Evolutionary conservation across 257 asterid species (phyloP).

Genomic region (Primulina huaijiensis): DNA sequence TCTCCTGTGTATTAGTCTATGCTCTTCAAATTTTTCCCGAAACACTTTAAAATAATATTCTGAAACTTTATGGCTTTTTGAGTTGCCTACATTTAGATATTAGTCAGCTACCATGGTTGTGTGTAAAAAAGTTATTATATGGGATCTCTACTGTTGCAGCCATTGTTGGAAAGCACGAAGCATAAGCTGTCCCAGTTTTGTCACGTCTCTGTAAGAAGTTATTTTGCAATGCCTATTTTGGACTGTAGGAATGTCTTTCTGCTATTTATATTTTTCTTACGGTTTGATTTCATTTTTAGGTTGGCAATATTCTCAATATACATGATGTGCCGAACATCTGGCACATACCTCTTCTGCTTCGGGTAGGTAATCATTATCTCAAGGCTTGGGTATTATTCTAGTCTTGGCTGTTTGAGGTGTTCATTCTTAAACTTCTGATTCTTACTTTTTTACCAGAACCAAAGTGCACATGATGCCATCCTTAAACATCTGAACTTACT

Average conservation of each 20-base stretch:
- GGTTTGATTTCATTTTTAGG: slow-evolving; percentile 35
- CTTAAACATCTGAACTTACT: slow-evolving; percentile 65
- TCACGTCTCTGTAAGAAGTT: slow-evolving; percentile 68
- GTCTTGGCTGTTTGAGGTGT: slow-evolving; percentile 3
- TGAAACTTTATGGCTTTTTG: background rate
- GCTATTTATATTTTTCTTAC: background rate
- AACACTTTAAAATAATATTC: background rate
- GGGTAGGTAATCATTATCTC: slow-evolving; percentile 44
- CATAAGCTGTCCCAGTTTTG: slow-evolving; percentile 88
- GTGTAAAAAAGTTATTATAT: slow-evolving; percentile 8
- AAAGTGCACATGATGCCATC: slow-evolving; percentile 81
- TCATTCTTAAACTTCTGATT: slow-evolving; percentile 24
- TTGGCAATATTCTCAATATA: slow-evolving; percentile 59
- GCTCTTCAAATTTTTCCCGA: background rate
- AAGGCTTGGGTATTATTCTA: background rate
- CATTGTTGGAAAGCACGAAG: slow-evolving; percentile 73
- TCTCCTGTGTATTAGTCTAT: background rate
- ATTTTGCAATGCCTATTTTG: slow-evolving; percentile 13
- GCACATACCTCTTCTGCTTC: slow-evolving; percentile 86
- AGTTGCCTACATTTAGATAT: background rate
- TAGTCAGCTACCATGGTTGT: background rate
- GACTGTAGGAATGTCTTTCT: slow-evolving; percentile 1
- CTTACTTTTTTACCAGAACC: slow-evolving; percentile 51
- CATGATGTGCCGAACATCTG: slow-evolving; percentile 95
- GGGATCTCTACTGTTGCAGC: slow-evolving; percentile 50